Evolutionary conservation across 1,139 yeast species (phyloP), one percentile per base, ranked within the genome.

Genomic region (Kazachstania sp.): DNA sequence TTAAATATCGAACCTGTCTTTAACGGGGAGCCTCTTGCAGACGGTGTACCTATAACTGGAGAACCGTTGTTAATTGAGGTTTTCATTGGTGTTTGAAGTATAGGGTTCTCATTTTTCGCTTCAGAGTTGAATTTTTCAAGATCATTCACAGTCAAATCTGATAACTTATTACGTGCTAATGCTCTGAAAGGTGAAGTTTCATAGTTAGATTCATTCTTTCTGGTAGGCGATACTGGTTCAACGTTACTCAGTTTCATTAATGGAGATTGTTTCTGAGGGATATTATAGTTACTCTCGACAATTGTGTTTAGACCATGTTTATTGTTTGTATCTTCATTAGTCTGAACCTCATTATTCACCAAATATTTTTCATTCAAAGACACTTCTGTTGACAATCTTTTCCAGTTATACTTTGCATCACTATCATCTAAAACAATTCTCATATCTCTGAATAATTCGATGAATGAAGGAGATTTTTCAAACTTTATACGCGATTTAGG

Each of bases 401-500:
- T 56, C 66, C 66, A 62, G 43, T 61, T 62, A 34, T 58, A 60
- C 16, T 49, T 51, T 5, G 63, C 65, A 47, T 62, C 66, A 35
- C 51, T 47, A 8, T 57, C 60, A 50, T 61, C 65, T 19, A 61
- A 45, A n/a, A 62, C 63, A 16, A 55, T 34, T 34, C 62, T 49
- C 66, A 62, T 62, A 30, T 56, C 62, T 36, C 58, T 54, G 45
- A 60, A 62, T 26, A 62, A 45, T 44, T 62, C 64, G 15, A 55
- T 48, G 38, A 56, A 60, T 3, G 66, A 62, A 16, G 62, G 56
- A 6, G 65, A 61, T 40, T 57, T 56, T 19, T 50, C 52, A 43
- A 59, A 51, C 1, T 44, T 20, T 3, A 43, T 43, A 43, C 16
- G 50, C 16, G 32, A 39, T 26, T n/a, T 34, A 1, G 28, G 35